Evolutionary conservation across 2,329 filamentous ascomycete genomes (phyloP).

Genomic region (Talaromyces sp.): DNA sequence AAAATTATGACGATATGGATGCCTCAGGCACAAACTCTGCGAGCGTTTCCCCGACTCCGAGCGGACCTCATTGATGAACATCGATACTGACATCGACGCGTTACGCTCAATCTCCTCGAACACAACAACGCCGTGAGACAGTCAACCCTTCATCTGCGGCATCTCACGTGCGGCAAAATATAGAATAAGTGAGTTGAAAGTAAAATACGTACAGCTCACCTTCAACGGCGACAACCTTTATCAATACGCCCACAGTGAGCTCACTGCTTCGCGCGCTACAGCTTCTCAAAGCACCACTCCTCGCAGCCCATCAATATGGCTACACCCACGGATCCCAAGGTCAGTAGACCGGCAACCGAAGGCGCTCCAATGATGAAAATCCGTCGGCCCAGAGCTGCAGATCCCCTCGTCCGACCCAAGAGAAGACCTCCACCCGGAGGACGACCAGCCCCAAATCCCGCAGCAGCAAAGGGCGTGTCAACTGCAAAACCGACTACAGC

Average conservation of each 20-base stretch:
- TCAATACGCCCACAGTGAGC: background rate
- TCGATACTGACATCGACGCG: background rate
- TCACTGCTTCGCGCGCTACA: conserved; percentile 3
- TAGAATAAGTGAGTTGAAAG: background rate
- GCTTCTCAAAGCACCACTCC: background rate
- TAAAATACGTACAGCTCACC: background rate
- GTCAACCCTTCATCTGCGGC: background rate
- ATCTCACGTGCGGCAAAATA: background rate
- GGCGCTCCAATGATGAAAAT: conserved; percentile 44
- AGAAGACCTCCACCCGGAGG: conserved; percentile 35
- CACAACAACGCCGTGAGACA: background rate
- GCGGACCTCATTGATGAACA: background rate
- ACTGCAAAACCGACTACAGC: conserved; percentile 22
- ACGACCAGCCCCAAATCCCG: conserved; percentile 17
- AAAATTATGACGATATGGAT: background rate
- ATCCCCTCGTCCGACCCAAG: conserved; percentile 64
- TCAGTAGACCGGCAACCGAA: conserved; percentile 48
- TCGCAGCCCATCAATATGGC: conserved; percentile 27
- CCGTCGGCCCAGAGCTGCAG: conserved; percentile 52
- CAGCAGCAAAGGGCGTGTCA: conserved; percentile 26
- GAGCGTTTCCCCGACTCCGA: background rate
- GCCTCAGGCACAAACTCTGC: conserved; percentile 7
- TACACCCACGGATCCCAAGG: conserved; percentile 44
- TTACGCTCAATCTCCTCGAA: background rate
- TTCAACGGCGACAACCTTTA: background rate